Conservation (phyloP, 2,329 filamentous ascomycete species). For the Xylaria sp. region DNA sequence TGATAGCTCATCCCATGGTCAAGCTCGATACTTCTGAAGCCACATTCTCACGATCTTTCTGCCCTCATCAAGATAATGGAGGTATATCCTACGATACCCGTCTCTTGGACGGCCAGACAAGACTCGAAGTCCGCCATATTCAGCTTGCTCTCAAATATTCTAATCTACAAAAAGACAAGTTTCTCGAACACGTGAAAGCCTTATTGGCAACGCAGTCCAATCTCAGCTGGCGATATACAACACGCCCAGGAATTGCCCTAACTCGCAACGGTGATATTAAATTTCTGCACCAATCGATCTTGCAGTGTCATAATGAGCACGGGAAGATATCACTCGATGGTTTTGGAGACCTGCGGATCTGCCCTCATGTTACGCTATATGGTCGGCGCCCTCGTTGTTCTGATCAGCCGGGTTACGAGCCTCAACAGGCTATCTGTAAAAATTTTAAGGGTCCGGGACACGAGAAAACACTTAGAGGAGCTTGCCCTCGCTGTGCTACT, state of each 20-base stretch:
- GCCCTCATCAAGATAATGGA: neutral
- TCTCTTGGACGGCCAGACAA: neutral
- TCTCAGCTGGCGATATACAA: neutral
- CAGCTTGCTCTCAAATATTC: neutral
- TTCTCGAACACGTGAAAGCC: neutral
- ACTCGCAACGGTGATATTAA: neutral
- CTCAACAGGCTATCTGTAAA: conserved; percentile 3
- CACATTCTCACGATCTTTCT: neutral
- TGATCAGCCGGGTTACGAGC: conserved; percentile 1
- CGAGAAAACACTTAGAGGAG: neutral
- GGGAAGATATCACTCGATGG: neutral
- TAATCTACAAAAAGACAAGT: neutral
- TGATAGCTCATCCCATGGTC: neutral
- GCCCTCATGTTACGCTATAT: conserved; percentile 6
- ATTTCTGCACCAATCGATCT: neutral
- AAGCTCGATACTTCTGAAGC: neutral
- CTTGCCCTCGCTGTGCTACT: conserved; percentile 1
- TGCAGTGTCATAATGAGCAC: neutral
- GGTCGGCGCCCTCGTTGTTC: neutral
- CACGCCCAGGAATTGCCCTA: neutral
- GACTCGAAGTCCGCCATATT: conserved; percentile 1
- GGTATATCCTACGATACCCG: neutral
- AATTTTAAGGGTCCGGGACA: neutral
- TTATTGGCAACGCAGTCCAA: neutral
- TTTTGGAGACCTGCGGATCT: neutral